A percentile compares a stretch with the other conserved stretches of the same genome.
These are phyloP conservation scores for Lactifluus rugatus DNA, from an alignment of 768 basidiomycete species.

Conservation along the genomic window DNA sequence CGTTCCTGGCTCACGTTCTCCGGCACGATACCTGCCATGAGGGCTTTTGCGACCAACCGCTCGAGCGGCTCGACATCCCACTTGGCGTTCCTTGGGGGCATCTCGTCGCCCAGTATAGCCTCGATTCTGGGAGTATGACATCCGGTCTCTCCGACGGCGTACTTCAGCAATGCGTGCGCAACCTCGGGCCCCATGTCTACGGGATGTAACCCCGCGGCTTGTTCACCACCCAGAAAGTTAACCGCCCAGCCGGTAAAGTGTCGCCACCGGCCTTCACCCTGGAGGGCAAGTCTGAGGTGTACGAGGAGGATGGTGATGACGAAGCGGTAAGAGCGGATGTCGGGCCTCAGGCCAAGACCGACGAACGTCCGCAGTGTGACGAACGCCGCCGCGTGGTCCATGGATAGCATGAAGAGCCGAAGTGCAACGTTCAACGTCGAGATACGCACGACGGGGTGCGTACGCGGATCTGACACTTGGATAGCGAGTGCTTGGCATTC, in stretches of 20 bases:
- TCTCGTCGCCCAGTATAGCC: background rate
- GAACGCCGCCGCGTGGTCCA: slow-evolving; percentile 14
- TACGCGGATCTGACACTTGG: background rate
- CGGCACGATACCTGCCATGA: background rate
- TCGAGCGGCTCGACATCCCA: slow-evolving; percentile 19
- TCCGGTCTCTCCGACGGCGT: background rate
- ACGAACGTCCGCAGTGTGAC: slow-evolving; percentile 11
- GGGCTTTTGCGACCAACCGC: slow-evolving; percentile 6
- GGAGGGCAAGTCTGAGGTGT: background rate
- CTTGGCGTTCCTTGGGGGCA: background rate
- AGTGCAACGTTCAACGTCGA: slow-evolving; percentile 17
- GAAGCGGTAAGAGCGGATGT: slow-evolving; percentile 11
- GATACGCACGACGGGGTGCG: background rate
- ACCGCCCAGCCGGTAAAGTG: background rate
- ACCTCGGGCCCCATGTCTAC: background rate
- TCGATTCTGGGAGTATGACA: background rate
- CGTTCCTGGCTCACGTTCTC: background rate
- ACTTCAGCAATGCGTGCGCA: background rate
- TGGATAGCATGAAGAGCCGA: slow-evolving; percentile 9
- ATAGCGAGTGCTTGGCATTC: slow-evolving; percentile 6
- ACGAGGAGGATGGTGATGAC: slow-evolving; percentile 13
- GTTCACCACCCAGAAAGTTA: slow-evolving; percentile 5
- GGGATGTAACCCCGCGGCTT: background rate
- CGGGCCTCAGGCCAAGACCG: slow-evolving; percentile 5
- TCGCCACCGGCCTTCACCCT: too few species aligned